phyloP scores from a whole-genome alignment of 805 yeast species.

The Pichia sporocuriosa region DNA sequence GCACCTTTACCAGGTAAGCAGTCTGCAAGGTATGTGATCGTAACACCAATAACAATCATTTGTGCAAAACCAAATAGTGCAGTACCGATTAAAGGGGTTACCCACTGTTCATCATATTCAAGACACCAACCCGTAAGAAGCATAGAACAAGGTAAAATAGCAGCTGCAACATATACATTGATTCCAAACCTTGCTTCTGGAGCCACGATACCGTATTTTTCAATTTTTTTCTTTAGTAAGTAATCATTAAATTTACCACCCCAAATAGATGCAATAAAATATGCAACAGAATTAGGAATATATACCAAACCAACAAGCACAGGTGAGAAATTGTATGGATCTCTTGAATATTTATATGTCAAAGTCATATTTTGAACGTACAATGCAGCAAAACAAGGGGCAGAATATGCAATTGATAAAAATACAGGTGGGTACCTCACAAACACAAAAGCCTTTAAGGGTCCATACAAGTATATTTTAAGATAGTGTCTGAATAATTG shows the following conservation, averaged over 20 bases:
- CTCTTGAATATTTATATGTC: conserved; percentile 50
- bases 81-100: conserved; percentile 73
- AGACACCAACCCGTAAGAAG: conserved; percentile 81
- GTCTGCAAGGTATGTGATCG: conserved; percentile 75
- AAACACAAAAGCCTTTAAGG: conserved; percentile 54
- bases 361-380: conserved; percentile 73
- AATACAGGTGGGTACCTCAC: conserved; percentile 69
- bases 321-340: conserved; percentile 65
- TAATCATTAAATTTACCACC: conserved; percentile 80
- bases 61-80: conserved; percentile 77
- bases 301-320: conserved; percentile 68
- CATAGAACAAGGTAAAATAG: conserved; percentile 55
- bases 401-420: conserved; percentile 57
- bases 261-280: conserved; percentile 64
- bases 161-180: conserved; percentile 62
- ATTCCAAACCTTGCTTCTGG: conserved; percentile 79
- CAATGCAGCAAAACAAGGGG: conserved; percentile 62
- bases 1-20: conserved; percentile 84
- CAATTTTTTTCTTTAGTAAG: conserved; percentile 42
- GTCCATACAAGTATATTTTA: conserved; percentile 48
- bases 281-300: conserved; percentile 78
- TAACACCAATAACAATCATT: conserved; percentile 77
- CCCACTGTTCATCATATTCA: conserved; percentile 62
- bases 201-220: conserved; percentile 55
- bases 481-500: conserved; percentile 23